Percentiles rank a stretch among this genome's conserved stretches.
These are phyloP conservation scores for Phaseolus lunatus DNA, from an alignment of 306 rosid species.

Conservation along the genomic window DNA sequence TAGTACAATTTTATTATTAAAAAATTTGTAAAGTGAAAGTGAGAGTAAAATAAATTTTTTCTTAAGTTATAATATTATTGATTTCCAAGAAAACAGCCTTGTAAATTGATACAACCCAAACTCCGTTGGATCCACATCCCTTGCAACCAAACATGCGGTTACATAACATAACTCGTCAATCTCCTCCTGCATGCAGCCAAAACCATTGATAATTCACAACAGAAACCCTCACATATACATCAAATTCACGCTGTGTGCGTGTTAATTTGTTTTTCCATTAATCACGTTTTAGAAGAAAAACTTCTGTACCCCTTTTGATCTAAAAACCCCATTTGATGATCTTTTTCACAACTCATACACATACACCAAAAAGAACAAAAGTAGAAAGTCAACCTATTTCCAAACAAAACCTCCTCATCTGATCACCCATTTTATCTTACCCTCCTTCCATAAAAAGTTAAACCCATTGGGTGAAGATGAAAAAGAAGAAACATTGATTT, in stretches of 20 bases:
- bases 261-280: slow-evolving; percentile 11
- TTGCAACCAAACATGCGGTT: not conserved
- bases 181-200: not conserved
- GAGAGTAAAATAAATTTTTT: too few relatives aligned
- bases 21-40: too few relatives aligned
- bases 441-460: not conserved
- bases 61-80: too few relatives aligned
- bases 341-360: not conserved
- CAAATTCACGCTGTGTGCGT: slow-evolving; percentile 2
- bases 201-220: not conserved
- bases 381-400: slow-evolving; percentile 12
- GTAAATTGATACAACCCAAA: too few relatives aligned
- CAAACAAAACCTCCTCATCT: slow-evolving; percentile 15
- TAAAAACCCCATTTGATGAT: slow-evolving; percentile 13
- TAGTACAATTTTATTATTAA: too few relatives aligned
- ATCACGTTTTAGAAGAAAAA: slow-evolving; percentile 42
- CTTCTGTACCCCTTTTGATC: slow-evolving; percentile 38
- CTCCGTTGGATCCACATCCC: too few relatives aligned
- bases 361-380: not conserved
- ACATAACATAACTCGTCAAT: too few relatives aligned
- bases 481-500: slow-evolving; percentile 27
- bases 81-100: too few relatives aligned
- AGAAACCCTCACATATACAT: not conserved
- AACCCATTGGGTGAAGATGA: slow-evolving; percentile 26
- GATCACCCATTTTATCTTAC: not conserved